Evolutionary conservation across 1,284 basidiomycete species (phyloP), one percentile per base, ranked within the genome.

Genomic region (Mycena sp.): DNA sequence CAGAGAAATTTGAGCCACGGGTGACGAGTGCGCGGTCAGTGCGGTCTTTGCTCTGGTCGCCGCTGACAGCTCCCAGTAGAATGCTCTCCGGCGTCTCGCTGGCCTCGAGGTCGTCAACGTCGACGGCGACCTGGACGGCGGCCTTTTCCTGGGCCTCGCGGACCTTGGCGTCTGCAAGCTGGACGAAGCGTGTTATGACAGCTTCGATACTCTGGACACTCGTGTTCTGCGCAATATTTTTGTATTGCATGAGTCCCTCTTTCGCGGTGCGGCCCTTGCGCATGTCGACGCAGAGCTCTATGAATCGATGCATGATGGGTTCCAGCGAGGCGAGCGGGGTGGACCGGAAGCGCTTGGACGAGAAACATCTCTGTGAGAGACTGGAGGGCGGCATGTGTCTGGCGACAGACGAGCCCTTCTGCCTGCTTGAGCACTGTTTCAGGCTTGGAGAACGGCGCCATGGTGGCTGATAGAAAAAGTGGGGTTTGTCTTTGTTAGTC

Each of bases 1-100:
- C 96, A 99, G 29, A 97, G 85, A 79, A 99, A 99, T 78, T 98
- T 97, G 76, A 99, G 90, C 90, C 96, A 98, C 2, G 98, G 97
- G 95, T 98, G 69, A 99, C 95, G 56, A 99, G 86, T 25, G 95
- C 93, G 61, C 98, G 84, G 80, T 99, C 97, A 45, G 96, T 98
- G 71, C 98, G 85, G 80, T 99, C 97, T 79, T 94, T 93, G 81
- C 87, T 96, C 80, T 95, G 93, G 79, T 98, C 90, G 61, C 94
- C 93, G 69, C 90, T 93, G 69, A 97, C 95, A 41, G 92, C 92
- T 53, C 92, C 92, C 21, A 97, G 83, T 21, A 97, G 79, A 68
- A 97, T 95, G 74, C 91, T 92, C 80, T 96, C 95, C 2, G 95
- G 95, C 0, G 95, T 96, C 78, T 97, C 95, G 73, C 88, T 93